Conservation (phyloP, 2,329 filamentous ascomycete species). For the Eutypa lata region DNA sequence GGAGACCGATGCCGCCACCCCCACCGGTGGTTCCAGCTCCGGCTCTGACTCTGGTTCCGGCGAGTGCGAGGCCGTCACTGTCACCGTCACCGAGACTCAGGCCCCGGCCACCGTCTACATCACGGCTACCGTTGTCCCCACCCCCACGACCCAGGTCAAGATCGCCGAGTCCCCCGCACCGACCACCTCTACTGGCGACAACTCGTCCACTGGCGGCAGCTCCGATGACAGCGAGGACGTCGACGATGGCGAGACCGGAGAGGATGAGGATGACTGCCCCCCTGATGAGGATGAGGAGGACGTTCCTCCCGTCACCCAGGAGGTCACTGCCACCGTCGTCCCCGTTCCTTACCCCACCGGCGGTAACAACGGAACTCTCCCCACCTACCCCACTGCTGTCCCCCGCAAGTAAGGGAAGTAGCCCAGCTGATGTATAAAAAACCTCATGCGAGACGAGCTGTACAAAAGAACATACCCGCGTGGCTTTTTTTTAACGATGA, state of each 20-base stretch:
- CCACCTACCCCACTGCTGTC: slow-evolving; percentile 26
- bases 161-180: slow-evolving; percentile 5
- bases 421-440: background rate
- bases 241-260: slow-evolving; percentile 11
- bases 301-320: slow-evolving; percentile 14
- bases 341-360: slow-evolving; percentile 39
- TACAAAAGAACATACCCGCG: background rate
- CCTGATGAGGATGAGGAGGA: too few species aligned
- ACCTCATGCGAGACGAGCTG: background rate
- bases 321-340: slow-evolving; percentile 25
- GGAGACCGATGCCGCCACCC: background rate
- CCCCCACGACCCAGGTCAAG: slow-evolving; percentile 8
- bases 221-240: slow-evolving; percentile 13
- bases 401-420: slow-evolving; percentile 6
- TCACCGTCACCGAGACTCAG: slow-evolving; percentile 27
- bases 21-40: slow-evolving; percentile 9
- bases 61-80: slow-evolving; percentile 22
- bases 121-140: slow-evolving; percentile 14
- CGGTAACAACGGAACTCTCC: slow-evolving; percentile 31
- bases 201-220: slow-evolving; percentile 6
- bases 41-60: slow-evolving; percentile 8
- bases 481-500: background rate
- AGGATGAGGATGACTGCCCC: too few species aligned
- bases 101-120: slow-evolving; percentile 28
- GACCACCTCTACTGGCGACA: background rate